Evolutionary conservation across 192 early-diverging fungal genomes (phyloP).

Genomic region (Pilaira anomala): DNA sequence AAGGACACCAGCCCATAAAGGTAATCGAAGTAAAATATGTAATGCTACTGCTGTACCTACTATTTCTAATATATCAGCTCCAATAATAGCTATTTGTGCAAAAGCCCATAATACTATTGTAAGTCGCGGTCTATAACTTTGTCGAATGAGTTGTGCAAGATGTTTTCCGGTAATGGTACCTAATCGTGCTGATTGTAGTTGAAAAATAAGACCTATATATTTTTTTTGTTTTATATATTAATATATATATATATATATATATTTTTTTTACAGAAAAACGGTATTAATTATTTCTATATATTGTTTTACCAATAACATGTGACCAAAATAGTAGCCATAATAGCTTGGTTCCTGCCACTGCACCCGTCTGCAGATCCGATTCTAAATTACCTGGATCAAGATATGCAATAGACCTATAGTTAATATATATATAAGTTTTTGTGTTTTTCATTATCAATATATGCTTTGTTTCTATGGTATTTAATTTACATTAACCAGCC

Average conservation of each 20-base stretch:
- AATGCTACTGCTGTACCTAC: conserved; percentile 88
- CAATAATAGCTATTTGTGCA: conserved; percentile 65
- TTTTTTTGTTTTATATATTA: not conserved
- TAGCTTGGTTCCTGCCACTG: conserved; percentile 61
- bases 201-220: conserved; percentile 49
- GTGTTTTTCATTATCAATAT: not conserved
- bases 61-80: conserved; percentile 74
- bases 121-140: conserved; percentile 47
- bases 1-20: conserved; percentile 72
- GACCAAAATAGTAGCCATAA: conserved; percentile 66
- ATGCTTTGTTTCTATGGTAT: not conserved
- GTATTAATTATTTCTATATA: no score
- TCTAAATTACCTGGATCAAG: conserved; percentile 70
- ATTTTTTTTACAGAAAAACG: not conserved
- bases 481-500: conserved; percentile 19
- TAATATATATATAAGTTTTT: not conserved
- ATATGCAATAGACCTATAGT: conserved; percentile 66
- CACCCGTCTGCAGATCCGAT: conserved; percentile 66
- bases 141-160: conserved; percentile 53
- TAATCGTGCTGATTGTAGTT: conserved; percentile 56
- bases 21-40: conserved; percentile 68
- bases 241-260: no score
- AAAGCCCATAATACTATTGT: conserved; percentile 53
- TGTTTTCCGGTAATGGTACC: conserved; percentile 65
- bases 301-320: conserved; percentile 49